Evolutionary conservation across 2,329 filamentous ascomycete genomes (phyloP), one percentile per base, ranked within the genome.

Genomic region (Pezicula rhizophila): DNA sequence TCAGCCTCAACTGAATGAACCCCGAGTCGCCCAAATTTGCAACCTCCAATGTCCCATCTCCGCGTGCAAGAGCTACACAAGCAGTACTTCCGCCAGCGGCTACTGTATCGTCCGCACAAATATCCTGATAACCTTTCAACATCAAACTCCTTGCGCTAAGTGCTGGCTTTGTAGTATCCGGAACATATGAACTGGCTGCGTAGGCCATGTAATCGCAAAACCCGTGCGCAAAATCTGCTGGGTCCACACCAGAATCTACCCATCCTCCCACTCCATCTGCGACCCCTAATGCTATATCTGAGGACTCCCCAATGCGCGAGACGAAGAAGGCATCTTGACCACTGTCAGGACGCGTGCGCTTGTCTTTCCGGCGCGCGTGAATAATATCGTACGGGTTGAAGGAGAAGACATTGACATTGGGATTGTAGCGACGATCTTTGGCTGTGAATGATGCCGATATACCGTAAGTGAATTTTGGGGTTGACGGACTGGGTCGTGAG

Each of bases 251-350:
- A 35, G 87, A 92, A 59, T 96, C 88, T 54, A 86, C 82, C 91
- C 93, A 99, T 33, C 93, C 93, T 42, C 93, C 93, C 0, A 99
- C 93, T 10, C 93, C 93, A 65, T 99, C 93, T 46, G 91, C 90
- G 20, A 99, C 80, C 15, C 89, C 93, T 58, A 99, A 85, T 1
- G 91, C 89, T 10, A 96, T 79, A 37, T 82, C 76, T 34, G 82
- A 77, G 1, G 78, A 78, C 54, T 82, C 79, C 45, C 87, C 88
- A n/a, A 96, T 74, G 20, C 84, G 81, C 63, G 86, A 80, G 59
- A 93, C 85, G 69, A 99, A 99, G 72, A 96, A 97, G 50, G 93
- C 89, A 76, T 99, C 93, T 69, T 99, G 91, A 14, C 93, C 93
- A 45, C 87, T 93, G 50, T 82, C 85, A 44, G 85, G 87, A 20